Percentiles rank a stretch among this genome's conserved stretches.
Conservation (phyloP, 192 early-diverging fungal genomes). For the Chytriomyces hyalinus region DNA sequence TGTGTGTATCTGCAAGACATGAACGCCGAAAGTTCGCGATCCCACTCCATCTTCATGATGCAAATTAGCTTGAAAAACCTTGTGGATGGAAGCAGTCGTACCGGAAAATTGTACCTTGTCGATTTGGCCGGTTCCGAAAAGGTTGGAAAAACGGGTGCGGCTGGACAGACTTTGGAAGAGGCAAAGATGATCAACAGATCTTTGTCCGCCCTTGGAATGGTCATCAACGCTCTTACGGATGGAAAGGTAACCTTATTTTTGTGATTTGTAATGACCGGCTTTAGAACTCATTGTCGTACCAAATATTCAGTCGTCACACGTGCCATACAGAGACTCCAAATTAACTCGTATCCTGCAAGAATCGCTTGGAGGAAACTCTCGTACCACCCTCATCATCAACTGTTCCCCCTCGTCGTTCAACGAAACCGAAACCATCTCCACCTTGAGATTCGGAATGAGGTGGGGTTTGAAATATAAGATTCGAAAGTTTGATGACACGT, state of each 20-base stretch:
- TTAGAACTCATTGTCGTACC: slow-evolving; percentile 5
- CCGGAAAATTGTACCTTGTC: slow-evolving; percentile 92
- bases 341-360: slow-evolving; percentile 99
- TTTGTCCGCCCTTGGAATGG: slow-evolving; percentile 96
- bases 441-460: slow-evolving; percentile 94
- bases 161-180: slow-evolving; percentile 98
- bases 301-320: slow-evolving; percentile 78
- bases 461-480: slow-evolving; percentile 17
- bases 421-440: slow-evolving; percentile 92
- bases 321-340: slow-evolving; percentile 99
- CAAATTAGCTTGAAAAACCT: slow-evolving; percentile 96
- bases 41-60: slow-evolving; percentile 97
- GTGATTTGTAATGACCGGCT: slow-evolving; percentile 9
- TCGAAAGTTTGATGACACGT: neutral
- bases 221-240: slow-evolving; percentile 98
- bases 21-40: slow-evolving; percentile 98
- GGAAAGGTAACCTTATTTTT: slow-evolving; percentile 73
- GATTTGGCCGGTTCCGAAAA: slow-evolving; percentile 99
- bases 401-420: slow-evolving; percentile 98
- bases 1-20: slow-evolving; percentile 67
- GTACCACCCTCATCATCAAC: slow-evolving; percentile 98
- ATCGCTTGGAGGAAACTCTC: slow-evolving; percentile 98
- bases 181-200: slow-evolving; percentile 99
- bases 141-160: slow-evolving; percentile 94
- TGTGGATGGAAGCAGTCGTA: slow-evolving; percentile 83